Evolutionary conservation across 352 stramenopile species (phyloP).

Genomic region (Aphanomyces cochlioides): DNA sequence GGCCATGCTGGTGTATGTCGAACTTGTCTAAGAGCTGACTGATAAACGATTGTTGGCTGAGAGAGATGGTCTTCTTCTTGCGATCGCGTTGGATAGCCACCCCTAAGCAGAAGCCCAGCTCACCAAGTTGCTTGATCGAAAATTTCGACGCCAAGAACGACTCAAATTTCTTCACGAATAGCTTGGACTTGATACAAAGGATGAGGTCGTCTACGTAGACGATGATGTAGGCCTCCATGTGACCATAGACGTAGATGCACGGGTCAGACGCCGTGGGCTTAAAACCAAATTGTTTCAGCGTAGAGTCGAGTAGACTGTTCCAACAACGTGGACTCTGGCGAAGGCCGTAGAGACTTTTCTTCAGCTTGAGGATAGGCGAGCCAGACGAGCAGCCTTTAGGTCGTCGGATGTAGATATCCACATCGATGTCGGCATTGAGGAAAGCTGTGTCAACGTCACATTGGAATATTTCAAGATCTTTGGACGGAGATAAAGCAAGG

Average conservation of each 20-base stretch:
- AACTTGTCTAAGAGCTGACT: not conserved
- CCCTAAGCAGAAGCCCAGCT: not conserved
- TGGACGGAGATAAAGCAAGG: not conserved
- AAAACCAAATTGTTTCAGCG: conserved; percentile 3
- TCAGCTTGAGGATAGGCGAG: not conserved
- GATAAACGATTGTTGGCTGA: not conserved
- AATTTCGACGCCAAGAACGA: conserved; percentile 1
- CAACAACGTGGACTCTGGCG: not conserved
- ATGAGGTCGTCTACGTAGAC: conserved; percentile 2
- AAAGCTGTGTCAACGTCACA: not conserved
- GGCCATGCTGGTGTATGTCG: not conserved
- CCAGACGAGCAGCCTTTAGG: not conserved
- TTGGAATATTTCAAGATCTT: not conserved
- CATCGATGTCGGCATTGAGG: not conserved
- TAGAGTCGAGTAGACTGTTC: not conserved
- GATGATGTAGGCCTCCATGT: not conserved
- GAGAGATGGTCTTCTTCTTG: not conserved
- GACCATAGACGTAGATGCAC: not conserved
- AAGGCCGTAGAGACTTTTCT: not conserved
- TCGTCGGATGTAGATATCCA: conserved; percentile 1
- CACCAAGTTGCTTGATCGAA: not conserved
- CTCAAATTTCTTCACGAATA: not conserved
- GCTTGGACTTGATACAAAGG: not conserved
- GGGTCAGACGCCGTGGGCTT: not conserved
- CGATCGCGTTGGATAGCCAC: not conserved